These are phyloP conservation scores for Cystobasidiaceae sp. DNA, from an alignment of 1,284 basidiomycete genomes.

Conservation along the genomic window DNA sequence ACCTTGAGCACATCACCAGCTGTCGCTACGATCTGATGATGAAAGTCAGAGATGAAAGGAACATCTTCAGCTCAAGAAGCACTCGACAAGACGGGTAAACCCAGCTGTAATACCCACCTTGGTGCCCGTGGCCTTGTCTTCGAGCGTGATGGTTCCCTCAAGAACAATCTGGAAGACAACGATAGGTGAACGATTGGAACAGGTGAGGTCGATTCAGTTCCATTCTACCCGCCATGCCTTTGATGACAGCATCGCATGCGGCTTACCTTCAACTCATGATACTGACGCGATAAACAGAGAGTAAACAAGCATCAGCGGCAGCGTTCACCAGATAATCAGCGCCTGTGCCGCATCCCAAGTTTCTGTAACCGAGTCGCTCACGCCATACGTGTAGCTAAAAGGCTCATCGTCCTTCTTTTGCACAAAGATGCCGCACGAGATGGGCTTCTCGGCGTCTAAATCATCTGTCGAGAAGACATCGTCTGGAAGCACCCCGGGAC, in stretches of 20 bases:
- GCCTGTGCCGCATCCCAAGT: not conserved
- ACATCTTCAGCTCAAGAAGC: not conserved
- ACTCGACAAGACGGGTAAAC: not conserved
- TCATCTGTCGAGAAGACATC: slow-evolving; percentile 35
- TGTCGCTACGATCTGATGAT: slow-evolving; percentile 23
- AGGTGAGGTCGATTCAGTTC: no score
- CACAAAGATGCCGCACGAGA: slow-evolving; percentile 34
- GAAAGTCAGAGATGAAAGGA: not conserved
- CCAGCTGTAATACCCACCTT: not conserved
- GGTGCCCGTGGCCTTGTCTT: slow-evolving; percentile 27
- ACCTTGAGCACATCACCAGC: slow-evolving; percentile 35
- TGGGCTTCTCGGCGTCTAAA: slow-evolving; percentile 28
- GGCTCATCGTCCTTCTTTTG: slow-evolving; percentile 30
- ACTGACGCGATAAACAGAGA: not conserved
- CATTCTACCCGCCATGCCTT: no score
- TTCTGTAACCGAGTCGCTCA: not conserved
- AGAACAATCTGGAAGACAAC: slow-evolving; percentile 30
- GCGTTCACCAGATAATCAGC: not conserved
- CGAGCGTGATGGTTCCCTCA: slow-evolving; percentile 34
- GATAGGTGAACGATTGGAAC: not conserved
- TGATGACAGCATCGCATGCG: no score
- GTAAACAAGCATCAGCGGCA: not conserved
- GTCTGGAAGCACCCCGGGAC: slow-evolving; percentile 11
- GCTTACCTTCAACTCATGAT: slow-evolving; percentile 33
- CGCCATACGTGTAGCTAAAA: slow-evolving; percentile 33